A percentile compares a stretch with the other conserved stretches of the same genome.
Conservation (phyloP, 257 asterid genomes). For the Solanum etuberosum region DNA sequence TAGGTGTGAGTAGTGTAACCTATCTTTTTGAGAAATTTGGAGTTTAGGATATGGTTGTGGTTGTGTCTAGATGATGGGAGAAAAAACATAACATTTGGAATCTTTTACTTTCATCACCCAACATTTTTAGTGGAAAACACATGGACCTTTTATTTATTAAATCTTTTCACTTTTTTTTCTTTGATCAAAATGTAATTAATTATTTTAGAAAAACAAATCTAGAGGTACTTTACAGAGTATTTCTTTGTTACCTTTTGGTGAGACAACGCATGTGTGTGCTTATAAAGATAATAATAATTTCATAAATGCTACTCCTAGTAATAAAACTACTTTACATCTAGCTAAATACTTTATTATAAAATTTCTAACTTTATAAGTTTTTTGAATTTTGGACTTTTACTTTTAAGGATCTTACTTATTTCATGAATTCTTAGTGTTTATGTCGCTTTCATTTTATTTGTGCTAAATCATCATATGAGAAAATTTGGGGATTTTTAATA, state of each 20-base stretch:
- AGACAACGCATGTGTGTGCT: neutral
- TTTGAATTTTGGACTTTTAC: neutral
- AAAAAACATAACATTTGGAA: slow-evolving; percentile 35
- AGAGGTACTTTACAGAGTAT: neutral
- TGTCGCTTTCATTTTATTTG: neutral
- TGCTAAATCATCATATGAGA: neutral
- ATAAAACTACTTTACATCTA: neutral
- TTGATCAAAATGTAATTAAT: neutral
- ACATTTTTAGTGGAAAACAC: slow-evolving; percentile 14
- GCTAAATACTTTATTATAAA: neutral
- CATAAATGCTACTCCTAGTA: neutral
- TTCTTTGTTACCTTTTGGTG: neutral
- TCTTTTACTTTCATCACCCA: slow-evolving; percentile 19
- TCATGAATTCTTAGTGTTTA: neutral
- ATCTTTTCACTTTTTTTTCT: neutral
- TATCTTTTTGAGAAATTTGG: slow-evolving; percentile 6
- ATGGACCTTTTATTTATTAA: neutral
- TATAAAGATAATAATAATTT: neutral
- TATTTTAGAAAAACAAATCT: neutral
- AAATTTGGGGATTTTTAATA: neutral
- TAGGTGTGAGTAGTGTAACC: neutral
- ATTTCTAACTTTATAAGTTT: too few species aligned
- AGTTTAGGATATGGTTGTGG: slow-evolving; percentile 1
- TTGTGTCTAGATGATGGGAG: neutral
- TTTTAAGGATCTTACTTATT: neutral